phyloP scores from a whole-genome alignment of 2,329 filamentous ascomycete species.

The Fusarium coicis region DNA sequence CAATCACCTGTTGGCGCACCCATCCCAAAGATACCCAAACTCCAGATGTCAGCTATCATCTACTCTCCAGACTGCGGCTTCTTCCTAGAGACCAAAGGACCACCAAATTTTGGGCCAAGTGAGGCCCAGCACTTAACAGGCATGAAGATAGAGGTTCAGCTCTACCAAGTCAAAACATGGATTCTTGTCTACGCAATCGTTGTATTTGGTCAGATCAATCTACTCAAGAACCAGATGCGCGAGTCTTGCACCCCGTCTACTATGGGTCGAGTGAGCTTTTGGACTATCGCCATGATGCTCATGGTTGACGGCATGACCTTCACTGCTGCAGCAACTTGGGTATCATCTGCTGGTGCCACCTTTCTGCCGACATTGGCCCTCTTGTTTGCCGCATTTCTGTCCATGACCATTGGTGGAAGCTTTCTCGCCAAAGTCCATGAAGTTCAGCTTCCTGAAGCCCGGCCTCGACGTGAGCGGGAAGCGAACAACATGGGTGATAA shows the following conservation, averaged over 20 bases:
- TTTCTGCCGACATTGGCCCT: slow-evolving; percentile 68
- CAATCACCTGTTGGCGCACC: slow-evolving; percentile 70
- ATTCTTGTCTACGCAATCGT: slow-evolving; percentile 65
- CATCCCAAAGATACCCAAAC: slow-evolving; percentile 62
- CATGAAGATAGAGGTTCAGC: slow-evolving; percentile 69
- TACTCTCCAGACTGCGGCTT: slow-evolving; percentile 77
- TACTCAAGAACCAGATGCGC: slow-evolving; percentile 72
- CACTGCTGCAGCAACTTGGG: slow-evolving; percentile 65
- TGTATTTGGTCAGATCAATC: slow-evolving; percentile 69
- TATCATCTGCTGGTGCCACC: slow-evolving; percentile 64
- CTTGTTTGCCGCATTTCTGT: slow-evolving; percentile 63
- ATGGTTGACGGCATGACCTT: slow-evolving; percentile 71
- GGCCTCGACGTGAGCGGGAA: slow-evolving; percentile 58
- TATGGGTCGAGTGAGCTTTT: slow-evolving; percentile 72
- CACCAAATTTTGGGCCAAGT: slow-evolving; percentile 62
- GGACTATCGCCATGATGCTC: slow-evolving; percentile 70
- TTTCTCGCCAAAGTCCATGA: slow-evolving; percentile 70
- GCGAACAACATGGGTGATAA: slow-evolving; percentile 26
- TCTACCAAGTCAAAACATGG: slow-evolving; percentile 68
- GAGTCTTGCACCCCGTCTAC: slow-evolving; percentile 76
- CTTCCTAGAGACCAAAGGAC: slow-evolving; percentile 72
- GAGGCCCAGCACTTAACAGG: slow-evolving; percentile 68
- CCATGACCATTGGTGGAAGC: slow-evolving; percentile 66
- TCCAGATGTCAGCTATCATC: slow-evolving; percentile 71
- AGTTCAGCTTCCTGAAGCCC: slow-evolving; percentile 65